Evolutionary conservation across 371 early-diverging fungal species (phyloP).

Genomic region (Rhizopus stolonifer): DNA sequence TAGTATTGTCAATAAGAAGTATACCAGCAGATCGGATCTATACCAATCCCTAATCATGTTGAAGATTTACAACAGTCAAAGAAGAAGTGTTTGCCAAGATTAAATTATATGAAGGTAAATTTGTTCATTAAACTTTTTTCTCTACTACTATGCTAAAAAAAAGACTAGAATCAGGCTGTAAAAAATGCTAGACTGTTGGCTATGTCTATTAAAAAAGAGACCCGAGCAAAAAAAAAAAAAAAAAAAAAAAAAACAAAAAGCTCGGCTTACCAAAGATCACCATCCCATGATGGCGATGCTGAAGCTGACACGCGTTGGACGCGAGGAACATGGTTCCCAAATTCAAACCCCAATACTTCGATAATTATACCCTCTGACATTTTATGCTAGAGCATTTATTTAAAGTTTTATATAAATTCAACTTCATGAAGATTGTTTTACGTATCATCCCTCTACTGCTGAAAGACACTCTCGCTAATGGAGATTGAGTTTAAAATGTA

Average conservation of each 20-base stretch:
- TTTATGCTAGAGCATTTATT: slow-evolving; percentile 7
- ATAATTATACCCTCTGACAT: slow-evolving; percentile 11
- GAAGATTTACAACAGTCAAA: slow-evolving; percentile 4
- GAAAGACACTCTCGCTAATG: slow-evolving; percentile 2
- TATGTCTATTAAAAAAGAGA: slow-evolving; percentile 7
- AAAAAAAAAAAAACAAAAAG: slow-evolving; percentile 11
- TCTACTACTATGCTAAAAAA: slow-evolving; percentile 1
- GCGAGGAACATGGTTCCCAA: slow-evolving; percentile 13
- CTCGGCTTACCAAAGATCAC: slow-evolving; percentile 13
- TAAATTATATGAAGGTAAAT: slow-evolving; percentile 15
- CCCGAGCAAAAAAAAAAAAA: too few species aligned
- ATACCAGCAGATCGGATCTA: slow-evolving; percentile 4
- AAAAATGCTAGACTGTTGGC: slow-evolving; percentile 7
- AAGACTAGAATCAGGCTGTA: slow-evolving; percentile 8
- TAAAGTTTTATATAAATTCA: slow-evolving; percentile 2
- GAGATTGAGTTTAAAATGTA: neutral
- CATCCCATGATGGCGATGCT: slow-evolving; percentile 9
- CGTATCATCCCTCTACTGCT: too few species aligned
- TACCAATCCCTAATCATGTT: slow-evolving; percentile 14
- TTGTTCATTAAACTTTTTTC: slow-evolving; percentile 1
- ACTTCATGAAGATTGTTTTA: neutral
- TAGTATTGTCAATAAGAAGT: neutral
- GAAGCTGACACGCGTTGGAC: slow-evolving; percentile 8
- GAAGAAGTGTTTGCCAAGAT: slow-evolving; percentile 12
- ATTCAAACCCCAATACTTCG: slow-evolving; percentile 7